Base-by-base conservation (phyloP, 495 filamentous ascomycete genomes). In the Lasiosphaeriaceae sp. region DNA sequence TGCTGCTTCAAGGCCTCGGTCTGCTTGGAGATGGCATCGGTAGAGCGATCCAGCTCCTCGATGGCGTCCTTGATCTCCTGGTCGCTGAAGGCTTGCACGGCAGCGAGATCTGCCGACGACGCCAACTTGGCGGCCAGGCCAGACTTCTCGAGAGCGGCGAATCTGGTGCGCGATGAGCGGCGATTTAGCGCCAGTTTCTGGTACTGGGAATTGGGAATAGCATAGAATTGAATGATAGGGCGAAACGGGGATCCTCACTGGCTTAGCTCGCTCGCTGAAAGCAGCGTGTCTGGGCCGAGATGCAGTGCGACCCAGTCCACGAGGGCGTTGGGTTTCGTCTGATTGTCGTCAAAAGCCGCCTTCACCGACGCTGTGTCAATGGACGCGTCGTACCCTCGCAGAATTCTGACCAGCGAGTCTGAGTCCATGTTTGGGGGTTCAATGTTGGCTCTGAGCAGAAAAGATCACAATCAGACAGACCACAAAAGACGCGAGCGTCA, bases 21-120 rank as follows among this genome's bases (percentile, higher is more conserved):
- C 58, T 80, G 76, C 50, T 72, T 71, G 39, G 70, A 68, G 41
- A 80, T 80, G 39, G 69, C 67, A 29, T 68, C 72, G 35, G 77
- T 78, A 2, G 76, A 80, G 29, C 74, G 62, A 22, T 70, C 70
- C 11, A 80, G 69, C 54, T 78, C 71, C 20, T 75, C 66, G 49
- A 77, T 74, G 50, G 76, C 77, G 48, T 65, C 56, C 49, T 59
- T 68, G 59, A 78, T 69, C 47, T 78, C 71, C 16, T 69, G 63
- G 23, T 78, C 71, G 47, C 59, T 66, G 47, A 78, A 47, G 11
- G 66, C 61, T 47, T 64, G 70, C 16, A 72, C 60, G 0, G 56
- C 47, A 16, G 66, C 62, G 6, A 76, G 61, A 53, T 76, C 74
- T 20, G 69, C 56, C 16, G 66, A 58, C n/a, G 56, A 57, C 17